Evolutionary conservation across 176 grass and related monocot genomes (phyloP).

Genomic region (Elaeis guineensis): DNA sequence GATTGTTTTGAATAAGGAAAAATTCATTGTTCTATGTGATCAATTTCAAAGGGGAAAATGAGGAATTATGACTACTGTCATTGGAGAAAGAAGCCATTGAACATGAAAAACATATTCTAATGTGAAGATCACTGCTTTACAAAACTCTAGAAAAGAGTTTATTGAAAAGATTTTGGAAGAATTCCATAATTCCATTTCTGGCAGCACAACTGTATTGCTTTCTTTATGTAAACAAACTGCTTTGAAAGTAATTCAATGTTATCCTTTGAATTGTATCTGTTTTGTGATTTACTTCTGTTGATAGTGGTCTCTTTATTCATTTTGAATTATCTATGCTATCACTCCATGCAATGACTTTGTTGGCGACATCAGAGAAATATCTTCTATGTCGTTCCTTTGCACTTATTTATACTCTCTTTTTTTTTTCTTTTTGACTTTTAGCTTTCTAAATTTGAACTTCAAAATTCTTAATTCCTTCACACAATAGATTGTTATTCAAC

Average conservation of each 20-base stretch:
- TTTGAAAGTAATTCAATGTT: constrained; percentile 3
- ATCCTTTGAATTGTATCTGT: not conserved
- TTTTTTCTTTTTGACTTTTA: too few relatives aligned
- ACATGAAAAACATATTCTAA: constrained; percentile 41
- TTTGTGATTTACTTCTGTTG: not conserved
- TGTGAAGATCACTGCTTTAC: constrained; percentile 48
- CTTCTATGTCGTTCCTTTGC: too few relatives aligned
- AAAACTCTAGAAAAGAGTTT: constrained; percentile 65
- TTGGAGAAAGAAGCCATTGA: constrained; percentile 53
- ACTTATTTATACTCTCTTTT: too few relatives aligned
- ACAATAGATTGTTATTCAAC: too few relatives aligned
- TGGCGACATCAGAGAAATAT: too few relatives aligned
- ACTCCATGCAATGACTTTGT: too few relatives aligned
- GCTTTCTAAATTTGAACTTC: too few relatives aligned
- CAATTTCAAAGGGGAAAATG: constrained; percentile 41
- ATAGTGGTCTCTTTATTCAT: not conserved
- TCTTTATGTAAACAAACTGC: not conserved
- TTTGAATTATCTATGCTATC: too few relatives aligned
- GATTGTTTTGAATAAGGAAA: constrained; percentile 45
- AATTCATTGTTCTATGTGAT: constrained; percentile 45
- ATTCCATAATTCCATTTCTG: constrained; percentile 46
- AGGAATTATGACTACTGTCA: constrained; percentile 38
- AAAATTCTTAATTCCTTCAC: too few relatives aligned
- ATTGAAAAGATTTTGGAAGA: constrained; percentile 75
- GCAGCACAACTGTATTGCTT: constrained; percentile 23